Evolutionary conservation across 345 rosid genomes (phyloP).

Genomic region (Capsella bursapastoris): DNA sequence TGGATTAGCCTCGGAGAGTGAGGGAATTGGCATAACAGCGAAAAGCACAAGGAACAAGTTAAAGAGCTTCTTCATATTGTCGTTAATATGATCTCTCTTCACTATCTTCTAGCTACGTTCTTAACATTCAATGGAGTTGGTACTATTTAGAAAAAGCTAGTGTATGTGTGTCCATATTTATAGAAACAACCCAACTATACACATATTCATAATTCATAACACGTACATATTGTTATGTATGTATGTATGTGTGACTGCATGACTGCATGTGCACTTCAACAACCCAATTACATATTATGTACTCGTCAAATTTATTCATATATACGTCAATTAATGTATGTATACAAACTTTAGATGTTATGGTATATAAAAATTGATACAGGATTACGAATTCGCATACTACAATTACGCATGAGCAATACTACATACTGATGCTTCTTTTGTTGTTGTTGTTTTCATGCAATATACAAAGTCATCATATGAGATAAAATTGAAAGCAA

Average conservation of each 20-base stretch:
- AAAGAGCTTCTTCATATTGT: slow-evolving; percentile 31
- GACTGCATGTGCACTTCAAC: slow-evolving; percentile 46
- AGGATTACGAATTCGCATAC: neutral
- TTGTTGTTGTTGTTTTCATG: neutral
- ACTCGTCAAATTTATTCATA: slow-evolving; percentile 25
- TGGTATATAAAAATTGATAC: neutral
- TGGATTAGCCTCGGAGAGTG: slow-evolving; percentile 37
- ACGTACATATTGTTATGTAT: neutral
- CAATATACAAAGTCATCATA: too few relatives aligned
- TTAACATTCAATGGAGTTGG: slow-evolving; percentile 36
- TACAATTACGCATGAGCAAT: neutral
- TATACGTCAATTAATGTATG: slow-evolving; percentile 6
- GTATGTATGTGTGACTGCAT: slow-evolving; percentile 25
- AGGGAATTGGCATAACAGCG: slow-evolving; percentile 23
- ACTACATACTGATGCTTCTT: too few relatives aligned
- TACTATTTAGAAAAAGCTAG: slow-evolving; percentile 27
- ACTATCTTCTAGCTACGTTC: neutral
- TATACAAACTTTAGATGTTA: neutral
- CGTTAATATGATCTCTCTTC: slow-evolving; percentile 16
- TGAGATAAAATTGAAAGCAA: too few relatives aligned
- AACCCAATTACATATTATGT: slow-evolving; percentile 27
- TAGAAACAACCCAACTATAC: slow-evolving; percentile 30
- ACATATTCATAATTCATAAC: neutral
- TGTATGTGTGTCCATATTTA: slow-evolving; percentile 41
- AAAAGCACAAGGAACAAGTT: slow-evolving; percentile 31